Evolutionary conservation across 2,329 filamentous ascomycete genomes (phyloP).

Genomic region (Aspergillus oerlinghausenensis): DNA sequence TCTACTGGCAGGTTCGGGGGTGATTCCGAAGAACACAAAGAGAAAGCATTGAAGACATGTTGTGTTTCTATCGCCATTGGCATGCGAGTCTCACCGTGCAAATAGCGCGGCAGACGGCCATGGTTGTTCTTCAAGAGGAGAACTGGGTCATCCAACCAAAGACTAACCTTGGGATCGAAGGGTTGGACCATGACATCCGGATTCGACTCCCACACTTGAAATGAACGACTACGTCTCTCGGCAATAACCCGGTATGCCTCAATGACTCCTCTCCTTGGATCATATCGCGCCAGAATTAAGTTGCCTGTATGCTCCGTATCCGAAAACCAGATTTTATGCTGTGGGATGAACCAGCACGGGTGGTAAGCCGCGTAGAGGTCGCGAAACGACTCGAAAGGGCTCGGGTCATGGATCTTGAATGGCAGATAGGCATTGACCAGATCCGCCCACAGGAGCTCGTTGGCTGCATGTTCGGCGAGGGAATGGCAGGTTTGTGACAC

Average conservation of each 20-base stretch:
- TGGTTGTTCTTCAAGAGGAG: slow-evolving; percentile 49
- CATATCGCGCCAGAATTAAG: slow-evolving; percentile 71
- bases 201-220: slow-evolving; percentile 63
- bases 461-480: slow-evolving; percentile 56
- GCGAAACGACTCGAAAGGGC: slow-evolving; percentile 60
- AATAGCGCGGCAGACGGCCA: slow-evolving; percentile 18
- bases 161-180: slow-evolving; percentile 64
- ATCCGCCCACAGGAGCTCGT: slow-evolving; percentile 68
- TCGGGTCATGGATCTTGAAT: slow-evolving; percentile 50
- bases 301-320: slow-evolving; percentile 70
- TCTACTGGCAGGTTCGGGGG: slow-evolving; percentile 34
- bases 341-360: slow-evolving; percentile 78
- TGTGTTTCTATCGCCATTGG: slow-evolving; percentile 51
- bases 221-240: slow-evolving; percentile 51
- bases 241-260: slow-evolving; percentile 75
- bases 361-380: slow-evolving; percentile 71
- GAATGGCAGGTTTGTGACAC: slow-evolving; percentile 58
- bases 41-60: slow-evolving; percentile 61
- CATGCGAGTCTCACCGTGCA: slow-evolving; percentile 46
- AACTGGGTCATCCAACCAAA: slow-evolving; percentile 72
- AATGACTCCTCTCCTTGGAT: slow-evolving; percentile 68
- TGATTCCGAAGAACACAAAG: slow-evolving; percentile 54
- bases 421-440: slow-evolving; percentile 67
- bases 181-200: slow-evolving; percentile 63
- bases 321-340: slow-evolving; percentile 79